Evolutionary conservation across 805 yeast genomes (phyloP).

Genomic region (Allodekkera sacchari): DNA sequence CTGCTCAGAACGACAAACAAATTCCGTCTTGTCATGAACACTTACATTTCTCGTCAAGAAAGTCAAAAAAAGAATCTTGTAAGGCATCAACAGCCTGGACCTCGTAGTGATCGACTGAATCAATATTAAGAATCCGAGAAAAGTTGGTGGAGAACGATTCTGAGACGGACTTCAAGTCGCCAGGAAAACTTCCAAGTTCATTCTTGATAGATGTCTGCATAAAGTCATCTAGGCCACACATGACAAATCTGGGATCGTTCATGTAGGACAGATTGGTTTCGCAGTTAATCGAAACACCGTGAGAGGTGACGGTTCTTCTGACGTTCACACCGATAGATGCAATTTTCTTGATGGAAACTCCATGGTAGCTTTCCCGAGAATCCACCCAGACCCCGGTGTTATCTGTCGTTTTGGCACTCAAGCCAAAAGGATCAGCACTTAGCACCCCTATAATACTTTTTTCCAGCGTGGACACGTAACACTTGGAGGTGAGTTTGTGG

Average conservation of each 20-base stretch:
- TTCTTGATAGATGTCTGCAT: constrained; percentile 45
- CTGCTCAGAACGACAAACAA: too few relatives aligned
- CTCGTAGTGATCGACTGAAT: constrained; percentile 4
- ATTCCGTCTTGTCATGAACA: too few relatives aligned
- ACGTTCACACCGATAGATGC: constrained; percentile 89
- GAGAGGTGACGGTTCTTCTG: constrained; percentile 75
- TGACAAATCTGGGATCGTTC: constrained; percentile 50
- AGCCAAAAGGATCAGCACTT: constrained; percentile 18
- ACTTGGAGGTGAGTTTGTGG: constrained; percentile 38
- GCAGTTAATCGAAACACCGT: constrained; percentile 82
- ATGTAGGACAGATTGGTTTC: constrained; percentile 64
- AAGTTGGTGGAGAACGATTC: constrained; percentile 35
- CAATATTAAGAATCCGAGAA: constrained; percentile 28
- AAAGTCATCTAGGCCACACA: constrained; percentile 76
- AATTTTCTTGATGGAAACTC: constrained; percentile 44
- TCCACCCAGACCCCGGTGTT: constrained; percentile 87
- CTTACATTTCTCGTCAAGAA: constrained; percentile 4
- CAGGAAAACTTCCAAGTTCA: constrained; percentile 8
- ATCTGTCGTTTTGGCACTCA: constrained; percentile 44
- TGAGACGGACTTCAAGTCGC: constrained; percentile 29
- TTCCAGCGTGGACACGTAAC: constrained; percentile 42
- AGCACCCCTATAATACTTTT: constrained; percentile 24
- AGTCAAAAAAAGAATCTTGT: constrained; percentile 1
- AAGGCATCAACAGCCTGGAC: constrained; percentile 1
- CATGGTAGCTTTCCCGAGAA: constrained; percentile 1